Conservation (phyloP, 805 yeast species). For the Pichia californica region DNA sequence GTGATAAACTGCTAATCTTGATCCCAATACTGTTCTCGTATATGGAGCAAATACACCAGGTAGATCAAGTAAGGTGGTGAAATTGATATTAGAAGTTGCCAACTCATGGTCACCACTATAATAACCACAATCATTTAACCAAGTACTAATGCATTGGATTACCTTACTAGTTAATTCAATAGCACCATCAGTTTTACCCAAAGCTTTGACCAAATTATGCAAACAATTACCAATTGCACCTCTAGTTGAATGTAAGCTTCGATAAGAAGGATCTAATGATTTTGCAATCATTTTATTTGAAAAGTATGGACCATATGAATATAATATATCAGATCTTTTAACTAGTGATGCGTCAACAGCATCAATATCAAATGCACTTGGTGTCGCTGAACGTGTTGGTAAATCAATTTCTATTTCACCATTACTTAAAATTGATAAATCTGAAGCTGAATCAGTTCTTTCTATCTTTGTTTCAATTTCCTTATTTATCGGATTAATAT, state of each 20-base stretch:
- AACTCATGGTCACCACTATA: slow-evolving; percentile 24
- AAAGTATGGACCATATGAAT: slow-evolving; percentile 26
- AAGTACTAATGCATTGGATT: slow-evolving; percentile 59
- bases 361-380: slow-evolving; percentile 33
- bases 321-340: slow-evolving; percentile 22
- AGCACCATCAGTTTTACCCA: slow-evolving; percentile 53
- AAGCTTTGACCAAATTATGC: slow-evolving; percentile 46
- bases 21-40: slow-evolving; percentile 74
- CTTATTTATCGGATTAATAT: slow-evolving; percentile 16
- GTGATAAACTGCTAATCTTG: slow-evolving; percentile 68
- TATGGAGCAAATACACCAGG: slow-evolving; percentile 60
- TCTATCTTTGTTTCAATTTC: slow-evolving; percentile 14
- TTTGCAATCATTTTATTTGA: slow-evolving; percentile 19
- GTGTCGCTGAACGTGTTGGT: slow-evolving; percentile 26
- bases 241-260: slow-evolving; percentile 54
- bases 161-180: slow-evolving; percentile 55
- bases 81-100: slow-evolving; percentile 32
- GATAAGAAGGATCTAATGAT: slow-evolving; percentile 36
- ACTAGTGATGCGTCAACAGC: slow-evolving; percentile 36
- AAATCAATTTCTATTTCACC: slow-evolving; percentile 26
- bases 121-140: slow-evolving; percentile 37
- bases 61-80: slow-evolving; percentile 45
- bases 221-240: slow-evolving; percentile 46
- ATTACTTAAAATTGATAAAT: slow-evolving; percentile 19
- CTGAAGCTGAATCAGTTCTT: slow-evolving; percentile 9